phyloP scores from a whole-genome alignment of 257 asterid genomes.

The Vinca minor region DNA sequence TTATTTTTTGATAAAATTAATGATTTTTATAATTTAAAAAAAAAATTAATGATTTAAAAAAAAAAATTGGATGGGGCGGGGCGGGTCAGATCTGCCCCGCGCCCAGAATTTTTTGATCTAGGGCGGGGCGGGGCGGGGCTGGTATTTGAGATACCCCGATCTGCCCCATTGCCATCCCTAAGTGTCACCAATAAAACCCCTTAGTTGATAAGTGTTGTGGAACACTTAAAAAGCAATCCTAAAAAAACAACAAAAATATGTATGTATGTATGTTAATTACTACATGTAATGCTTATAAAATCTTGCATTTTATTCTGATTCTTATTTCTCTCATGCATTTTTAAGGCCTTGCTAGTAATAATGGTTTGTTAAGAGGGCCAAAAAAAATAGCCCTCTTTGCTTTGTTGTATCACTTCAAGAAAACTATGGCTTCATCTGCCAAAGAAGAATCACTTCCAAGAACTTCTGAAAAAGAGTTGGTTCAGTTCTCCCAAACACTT shows the following conservation, averaged over 20 bases:
- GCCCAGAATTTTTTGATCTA: no score
- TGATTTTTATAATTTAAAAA: no score
- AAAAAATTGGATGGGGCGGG: no score
- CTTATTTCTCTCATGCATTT: background rate
- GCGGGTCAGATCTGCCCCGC: no score
- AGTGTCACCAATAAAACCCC: no score
- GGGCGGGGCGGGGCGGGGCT: no score
- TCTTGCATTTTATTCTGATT: slow-evolving; percentile 2
- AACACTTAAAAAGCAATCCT: background rate
- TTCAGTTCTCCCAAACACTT: slow-evolving; percentile 34
- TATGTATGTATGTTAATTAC: background rate
- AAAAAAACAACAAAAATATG: background rate
- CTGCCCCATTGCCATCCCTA: no score
- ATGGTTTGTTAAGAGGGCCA: slow-evolving; percentile 9
- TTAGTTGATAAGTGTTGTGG: no score
- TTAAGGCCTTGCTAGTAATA: background rate
- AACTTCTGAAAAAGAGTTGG: slow-evolving; percentile 3
- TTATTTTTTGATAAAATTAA: no score
- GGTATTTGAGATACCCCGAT: no score
- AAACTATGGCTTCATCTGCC: background rate
- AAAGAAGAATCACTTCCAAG: slow-evolving; percentile 13
- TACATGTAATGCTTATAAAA: background rate
- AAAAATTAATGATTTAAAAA: no score
- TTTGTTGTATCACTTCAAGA: slow-evolving; percentile 11
- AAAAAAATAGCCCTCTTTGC: slow-evolving; percentile 11